These are phyloP conservation scores for Cladochytrium replicatum DNA, from an alignment of 192 early-diverging fungal species.

Conservation along the genomic window DNA sequence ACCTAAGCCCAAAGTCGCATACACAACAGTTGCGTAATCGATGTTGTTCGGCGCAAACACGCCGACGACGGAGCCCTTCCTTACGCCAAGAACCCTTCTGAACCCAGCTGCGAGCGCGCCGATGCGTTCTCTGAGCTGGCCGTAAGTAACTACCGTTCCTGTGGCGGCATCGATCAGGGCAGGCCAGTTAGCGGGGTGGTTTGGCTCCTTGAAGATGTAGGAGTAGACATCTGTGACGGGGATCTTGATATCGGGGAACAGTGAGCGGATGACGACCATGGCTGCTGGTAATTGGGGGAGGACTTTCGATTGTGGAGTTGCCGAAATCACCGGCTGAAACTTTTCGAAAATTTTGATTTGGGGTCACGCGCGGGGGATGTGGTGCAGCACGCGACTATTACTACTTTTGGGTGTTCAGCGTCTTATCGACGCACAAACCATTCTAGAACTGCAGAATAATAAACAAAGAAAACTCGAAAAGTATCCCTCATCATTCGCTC, in stretches of 20 bases:
- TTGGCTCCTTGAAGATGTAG: constrained; percentile 3
- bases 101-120: constrained; percentile 42
- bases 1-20: constrained; percentile 4
- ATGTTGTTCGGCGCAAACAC: constrained; percentile 63
- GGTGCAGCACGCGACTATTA: too few species aligned
- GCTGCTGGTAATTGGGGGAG: too few species aligned
- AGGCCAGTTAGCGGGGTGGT: constrained; percentile 11
- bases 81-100: constrained; percentile 39
- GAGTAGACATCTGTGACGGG: constrained; percentile 30
- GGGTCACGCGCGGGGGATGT: too few species aligned
- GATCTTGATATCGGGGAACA: constrained; percentile 18
- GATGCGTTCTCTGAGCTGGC: constrained; percentile 28
- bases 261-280: constrained; percentile 27
- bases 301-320: too few species aligned
- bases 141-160: constrained; percentile 30
- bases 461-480: too few species aligned
- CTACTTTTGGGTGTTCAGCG: too few species aligned
- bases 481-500: too few species aligned
- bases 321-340: too few species aligned
- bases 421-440: too few species aligned
- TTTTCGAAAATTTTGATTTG: too few species aligned
- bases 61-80: constrained; percentile 59
- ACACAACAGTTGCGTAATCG: constrained; percentile 13
- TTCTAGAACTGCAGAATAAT: too few species aligned
- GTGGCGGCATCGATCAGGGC: constrained; percentile 46